Base-by-base conservation (phyloP, 495 filamentous ascomycete genomes). In the Xylaria venustula region DNA sequence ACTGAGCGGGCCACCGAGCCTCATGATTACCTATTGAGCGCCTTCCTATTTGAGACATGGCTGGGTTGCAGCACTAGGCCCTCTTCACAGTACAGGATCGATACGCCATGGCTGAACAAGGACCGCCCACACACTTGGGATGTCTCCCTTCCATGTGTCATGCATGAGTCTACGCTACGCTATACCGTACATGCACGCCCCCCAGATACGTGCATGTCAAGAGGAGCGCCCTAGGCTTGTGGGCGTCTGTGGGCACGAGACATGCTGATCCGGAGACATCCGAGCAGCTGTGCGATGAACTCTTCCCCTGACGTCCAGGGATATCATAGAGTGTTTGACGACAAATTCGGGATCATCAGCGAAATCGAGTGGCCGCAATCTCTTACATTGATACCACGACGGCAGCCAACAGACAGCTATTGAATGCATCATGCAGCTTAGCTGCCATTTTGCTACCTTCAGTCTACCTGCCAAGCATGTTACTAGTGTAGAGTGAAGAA, bases 1-100 rank as follows among this genome's bases (percentile, higher is more conserved):
- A 19, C 25, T 30, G 3, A 25, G 28, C 41, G 47, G 26, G 45
- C 19, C 17, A 30, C 22, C 23, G 46, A 59, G 37, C 56, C 48
- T 52, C 47, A 52, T 34, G 47, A 50, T 23, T 36, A 40, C 37
- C 14, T 40, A 45, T 36, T 19, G 25, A 52, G 44, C 37, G 23
- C 57, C 57, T 45, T 60, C 47, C 57, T 52, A 52, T 60, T 25
- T 49, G 26, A 59, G 57, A 52, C 25, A 12, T 60, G 49, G 48
- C 36, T 14, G 28, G 19, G 48, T 36, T 42, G 37, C 25, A 51
- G 42, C 32, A 23, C 37, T 45, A 45, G 25, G 19, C 36, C 6
- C 6, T 45, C 37, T 52, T 22, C 17, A 25, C 48, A 23, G 7
- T 25, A 25, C 48, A 23, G 7, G 17, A 12, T 51, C n/a, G 4